Percentiles rank a stretch among this genome's conserved stretches.
Evolutionary conservation across 2,329 filamentous ascomycete genomes (phyloP).

Genomic region (Lasiodiplodia sp.): DNA sequence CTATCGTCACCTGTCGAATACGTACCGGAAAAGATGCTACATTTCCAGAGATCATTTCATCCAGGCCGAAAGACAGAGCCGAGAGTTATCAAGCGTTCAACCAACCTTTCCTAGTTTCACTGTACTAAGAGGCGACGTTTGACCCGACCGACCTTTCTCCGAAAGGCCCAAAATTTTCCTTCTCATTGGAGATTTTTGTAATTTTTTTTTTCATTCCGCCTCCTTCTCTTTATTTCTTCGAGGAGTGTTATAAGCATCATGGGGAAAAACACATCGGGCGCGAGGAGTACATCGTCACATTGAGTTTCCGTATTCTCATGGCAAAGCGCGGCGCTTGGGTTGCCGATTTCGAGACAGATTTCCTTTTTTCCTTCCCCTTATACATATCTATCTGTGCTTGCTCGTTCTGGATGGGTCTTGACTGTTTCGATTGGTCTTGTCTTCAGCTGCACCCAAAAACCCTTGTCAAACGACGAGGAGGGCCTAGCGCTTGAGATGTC

Average conservation of each 20-base stretch:
- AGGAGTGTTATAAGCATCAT: neutral
- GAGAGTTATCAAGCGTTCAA: neutral
- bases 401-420: neutral
- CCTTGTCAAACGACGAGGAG: too few species aligned
- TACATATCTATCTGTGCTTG: neutral
- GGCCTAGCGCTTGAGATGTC: too few species aligned
- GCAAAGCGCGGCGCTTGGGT: conserved; percentile 26
- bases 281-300: conserved; percentile 8
- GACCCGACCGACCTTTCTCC: neutral
- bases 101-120: neutral
- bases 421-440: neutral
- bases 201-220: neutral
- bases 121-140: neutral
- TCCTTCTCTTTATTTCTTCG: neutral
- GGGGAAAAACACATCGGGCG: conserved; percentile 4
- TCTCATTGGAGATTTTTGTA: conserved; percentile 3
- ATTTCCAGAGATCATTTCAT: neutral
- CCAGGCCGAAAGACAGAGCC: neutral
- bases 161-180: neutral
- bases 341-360: conserved; percentile 15
- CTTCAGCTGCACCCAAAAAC: neutral
- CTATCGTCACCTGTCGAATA: neutral
- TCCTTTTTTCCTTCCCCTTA: neutral
- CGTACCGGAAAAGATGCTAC: neutral
- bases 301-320: neutral